Conservation (phyloP, 1,284 basidiomycete species). For the Puccinia brachypodii region DNA sequence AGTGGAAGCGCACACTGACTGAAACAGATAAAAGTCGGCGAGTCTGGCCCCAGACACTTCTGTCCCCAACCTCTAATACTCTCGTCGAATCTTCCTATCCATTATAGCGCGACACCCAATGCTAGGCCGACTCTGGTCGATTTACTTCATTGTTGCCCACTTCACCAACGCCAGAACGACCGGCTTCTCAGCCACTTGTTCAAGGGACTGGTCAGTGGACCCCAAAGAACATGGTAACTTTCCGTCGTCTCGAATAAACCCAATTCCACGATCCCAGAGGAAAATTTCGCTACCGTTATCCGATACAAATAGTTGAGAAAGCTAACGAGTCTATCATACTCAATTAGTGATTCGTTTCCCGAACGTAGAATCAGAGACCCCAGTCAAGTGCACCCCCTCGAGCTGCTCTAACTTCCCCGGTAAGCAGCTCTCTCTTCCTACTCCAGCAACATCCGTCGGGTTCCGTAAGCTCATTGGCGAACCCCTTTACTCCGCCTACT, state of each 20-base stretch:
- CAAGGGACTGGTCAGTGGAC: conserved; percentile 14
- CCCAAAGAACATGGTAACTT: background rate
- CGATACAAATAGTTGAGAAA: background rate
- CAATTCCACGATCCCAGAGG: background rate
- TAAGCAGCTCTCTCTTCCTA: background rate
- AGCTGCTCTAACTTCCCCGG: conserved; percentile 14
- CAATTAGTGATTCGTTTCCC: conserved; percentile 14
- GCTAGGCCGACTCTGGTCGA: conserved; percentile 12
- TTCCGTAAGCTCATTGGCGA: background rate
- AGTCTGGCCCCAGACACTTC: background rate
- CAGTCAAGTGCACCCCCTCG: background rate
- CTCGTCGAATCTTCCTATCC: background rate
- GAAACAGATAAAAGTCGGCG: conserved; percentile 9
- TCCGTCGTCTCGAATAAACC: background rate
- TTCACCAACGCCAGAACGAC: conserved; percentile 3
- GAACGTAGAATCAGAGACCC: background rate
- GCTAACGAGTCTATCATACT: background rate
- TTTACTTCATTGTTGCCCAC: conserved; percentile 9
- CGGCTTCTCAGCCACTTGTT: conserved; percentile 6
- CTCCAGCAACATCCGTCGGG: background rate
- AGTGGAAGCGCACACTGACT: background rate
- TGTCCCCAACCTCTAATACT: background rate
- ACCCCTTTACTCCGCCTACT: background rate
- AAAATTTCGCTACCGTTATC: background rate
- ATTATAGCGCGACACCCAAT: background rate